Evolutionary conservation across 768 basidiomycete genomes (phyloP).

Genomic region (Termitomyces sp.): DNA sequence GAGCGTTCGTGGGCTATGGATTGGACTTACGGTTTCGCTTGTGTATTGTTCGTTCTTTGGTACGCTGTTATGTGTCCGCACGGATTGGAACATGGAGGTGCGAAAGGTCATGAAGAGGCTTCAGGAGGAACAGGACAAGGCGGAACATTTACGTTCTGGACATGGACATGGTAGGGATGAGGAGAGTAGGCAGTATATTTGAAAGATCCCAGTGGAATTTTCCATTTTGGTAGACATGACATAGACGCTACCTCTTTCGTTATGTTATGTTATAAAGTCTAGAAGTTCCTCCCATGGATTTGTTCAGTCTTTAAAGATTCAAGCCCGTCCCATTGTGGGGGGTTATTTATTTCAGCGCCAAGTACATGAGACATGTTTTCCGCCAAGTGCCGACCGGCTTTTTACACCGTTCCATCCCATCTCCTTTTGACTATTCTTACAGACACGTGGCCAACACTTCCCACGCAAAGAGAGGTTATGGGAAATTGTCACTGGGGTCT

Average conservation of each 20-base stretch:
- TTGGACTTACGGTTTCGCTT: slow-evolving; percentile 69
- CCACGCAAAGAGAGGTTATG: neutral
- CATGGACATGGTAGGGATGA: neutral
- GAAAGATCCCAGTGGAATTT: neutral
- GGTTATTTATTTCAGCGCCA: too few species aligned
- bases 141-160: neutral
- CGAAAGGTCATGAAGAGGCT: slow-evolving; percentile 51
- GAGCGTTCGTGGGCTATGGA: slow-evolving; percentile 76
- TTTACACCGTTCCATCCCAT: too few species aligned
- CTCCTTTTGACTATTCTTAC: too few species aligned
- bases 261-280: neutral
- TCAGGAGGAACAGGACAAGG: slow-evolving; percentile 37
- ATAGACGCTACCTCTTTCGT: neutral
- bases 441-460: neutral
- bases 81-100: slow-evolving; percentile 71
- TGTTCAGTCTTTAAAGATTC: too few species aligned
- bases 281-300: neutral
- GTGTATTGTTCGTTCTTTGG: slow-evolving; percentile 52
- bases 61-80: slow-evolving; percentile 45
- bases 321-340: too few species aligned
- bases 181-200: neutral
- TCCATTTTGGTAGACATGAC: too few species aligned
- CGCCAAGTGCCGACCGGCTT: too few species aligned
- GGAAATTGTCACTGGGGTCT: neutral
- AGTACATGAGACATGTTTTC: too few species aligned